These are phyloP conservation scores for Neurospora sp. DNA, from an alignment of 495 filamentous ascomycete species.

Conservation along the genomic window DNA sequence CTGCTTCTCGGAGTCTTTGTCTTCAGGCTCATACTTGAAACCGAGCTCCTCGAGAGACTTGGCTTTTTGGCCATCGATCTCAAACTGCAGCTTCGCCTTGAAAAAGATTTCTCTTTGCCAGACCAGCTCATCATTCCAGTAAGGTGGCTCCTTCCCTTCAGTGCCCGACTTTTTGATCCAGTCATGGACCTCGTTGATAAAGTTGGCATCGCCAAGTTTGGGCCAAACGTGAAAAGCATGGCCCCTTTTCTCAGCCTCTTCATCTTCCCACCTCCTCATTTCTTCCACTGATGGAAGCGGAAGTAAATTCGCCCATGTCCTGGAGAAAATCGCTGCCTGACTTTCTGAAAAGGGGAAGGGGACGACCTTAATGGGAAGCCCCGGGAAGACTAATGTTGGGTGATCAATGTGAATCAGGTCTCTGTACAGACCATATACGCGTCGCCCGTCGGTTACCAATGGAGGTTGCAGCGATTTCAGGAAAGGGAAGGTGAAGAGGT, in stretches of 20 bases:
- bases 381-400: constrained; percentile 71
- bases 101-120: constrained; percentile 44
- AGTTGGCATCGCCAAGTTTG: constrained; percentile 54
- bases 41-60: constrained; percentile 35
- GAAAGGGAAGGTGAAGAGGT: constrained; percentile 63
- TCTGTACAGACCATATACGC: constrained; percentile 58
- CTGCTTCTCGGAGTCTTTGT: neutral
- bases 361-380: constrained; percentile 66
- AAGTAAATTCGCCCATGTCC: constrained; percentile 62
- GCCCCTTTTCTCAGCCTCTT: constrained; percentile 19
- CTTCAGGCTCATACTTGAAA: constrained; percentile 23
- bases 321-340: constrained; percentile 68
- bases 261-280: constrained; percentile 54
- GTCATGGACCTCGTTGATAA: constrained; percentile 61
- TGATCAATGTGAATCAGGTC: constrained; percentile 68
- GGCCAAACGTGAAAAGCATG: constrained; percentile 53
- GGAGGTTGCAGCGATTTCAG: constrained; percentile 47
- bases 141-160: constrained; percentile 50
- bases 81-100: constrained; percentile 37
- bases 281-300: constrained; percentile 47
- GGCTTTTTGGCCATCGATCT: constrained; percentile 30
- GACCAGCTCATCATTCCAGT: constrained; percentile 55
- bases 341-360: constrained; percentile 72
- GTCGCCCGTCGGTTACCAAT: constrained; percentile 55
- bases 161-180: constrained; percentile 43